Base-by-base conservation (phyloP, 164 flowering plant species). In the Pachysandra terminalis region DNA sequence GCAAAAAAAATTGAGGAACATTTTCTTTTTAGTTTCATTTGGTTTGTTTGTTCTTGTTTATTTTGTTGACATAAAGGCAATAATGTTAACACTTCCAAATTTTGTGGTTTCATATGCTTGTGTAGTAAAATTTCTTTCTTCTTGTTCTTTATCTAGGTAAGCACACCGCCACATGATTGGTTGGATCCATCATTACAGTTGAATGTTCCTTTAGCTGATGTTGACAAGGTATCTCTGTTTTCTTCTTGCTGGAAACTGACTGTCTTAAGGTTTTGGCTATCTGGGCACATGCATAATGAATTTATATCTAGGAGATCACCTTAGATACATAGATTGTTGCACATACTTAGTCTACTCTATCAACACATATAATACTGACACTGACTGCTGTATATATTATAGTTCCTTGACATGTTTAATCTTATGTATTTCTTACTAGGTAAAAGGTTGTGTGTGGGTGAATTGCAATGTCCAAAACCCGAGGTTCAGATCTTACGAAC, bases 191-290 rank as follows among this genome's bases (percentile, higher is more conserved):
- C 88, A 56, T 71, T 84, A 53, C 97, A 82, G 73, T 78, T 85
- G 77, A 73, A 85, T 65, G 99, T 96, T 67, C 97, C 99, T 35
- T 73, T 93, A 57, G 90, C 81, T 66, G 99, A 96, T 78, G 96
- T 88, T 65, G 99, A 96, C 73, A 96, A 96, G 97, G 98, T 95
- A 87, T 56, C 3, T 57, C 25, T 45, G 12, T 70, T 27, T 22
- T 25, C 59, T 56, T 65, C 14, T 64, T 67, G 15, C 7, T 28
- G 5, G 37, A 56, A 27, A n/a, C 13, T 32, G 19, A 17, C 15
- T 53, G 14, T 41, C 23, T 12, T 22, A 16, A 6, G n/a, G 54
- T 19, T 26, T 40, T 1, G 53, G 10, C 24, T 52, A 14, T 51
- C 23, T 58, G 26, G 25, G n/a, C 12, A 16, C 35, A 9, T 12